Percentiles rank a stretch among this genome's conserved stretches.
phyloP scores from a whole-genome alignment of 805 yeast species.

The Hanseniaspora valbyensis region DNA sequence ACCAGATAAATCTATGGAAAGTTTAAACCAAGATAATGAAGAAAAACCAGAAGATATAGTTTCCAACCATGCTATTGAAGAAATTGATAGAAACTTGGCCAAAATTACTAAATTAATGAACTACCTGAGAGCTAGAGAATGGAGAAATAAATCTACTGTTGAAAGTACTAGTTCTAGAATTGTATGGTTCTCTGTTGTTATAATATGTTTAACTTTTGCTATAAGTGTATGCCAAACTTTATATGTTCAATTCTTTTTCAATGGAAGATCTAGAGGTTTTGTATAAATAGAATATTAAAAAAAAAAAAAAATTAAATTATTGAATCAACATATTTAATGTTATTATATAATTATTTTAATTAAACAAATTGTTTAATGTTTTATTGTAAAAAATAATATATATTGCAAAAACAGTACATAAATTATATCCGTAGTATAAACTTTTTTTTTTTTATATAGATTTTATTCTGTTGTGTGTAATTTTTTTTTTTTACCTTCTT shows the following conservation, averaged over 20 bases:
- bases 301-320: too few relatives aligned
- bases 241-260: conserved; percentile 74
- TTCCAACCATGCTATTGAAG: conserved; percentile 44
- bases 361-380: too few relatives aligned
- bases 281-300: too few relatives aligned
- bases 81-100: conserved; percentile 48
- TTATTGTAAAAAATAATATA: too few relatives aligned
- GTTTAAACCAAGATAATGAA: conserved; percentile 32
- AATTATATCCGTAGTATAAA: too few relatives aligned
- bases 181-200: conserved; percentile 62
- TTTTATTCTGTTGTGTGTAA: too few relatives aligned
- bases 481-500: too few relatives aligned
- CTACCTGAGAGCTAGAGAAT: conserved; percentile 89
- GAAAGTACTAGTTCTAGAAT: conserved; percentile 66
- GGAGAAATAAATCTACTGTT: conserved; percentile 91
- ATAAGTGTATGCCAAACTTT: conserved; percentile 68
- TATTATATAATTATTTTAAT: too few relatives aligned
- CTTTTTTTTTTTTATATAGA: too few relatives aligned
- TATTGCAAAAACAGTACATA: too few relatives aligned
- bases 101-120: conserved; percentile 54
- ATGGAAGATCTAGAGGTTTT: conserved; percentile 34
- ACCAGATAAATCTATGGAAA: conserved; percentile 34
- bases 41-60: conserved; percentile 41
- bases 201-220: conserved; percentile 62
- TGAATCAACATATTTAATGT: too few relatives aligned